These are phyloP conservation scores for Aspergillus caelatus DNA, from an alignment of 2,329 filamentous ascomycete species.

Conservation along the genomic window DNA sequence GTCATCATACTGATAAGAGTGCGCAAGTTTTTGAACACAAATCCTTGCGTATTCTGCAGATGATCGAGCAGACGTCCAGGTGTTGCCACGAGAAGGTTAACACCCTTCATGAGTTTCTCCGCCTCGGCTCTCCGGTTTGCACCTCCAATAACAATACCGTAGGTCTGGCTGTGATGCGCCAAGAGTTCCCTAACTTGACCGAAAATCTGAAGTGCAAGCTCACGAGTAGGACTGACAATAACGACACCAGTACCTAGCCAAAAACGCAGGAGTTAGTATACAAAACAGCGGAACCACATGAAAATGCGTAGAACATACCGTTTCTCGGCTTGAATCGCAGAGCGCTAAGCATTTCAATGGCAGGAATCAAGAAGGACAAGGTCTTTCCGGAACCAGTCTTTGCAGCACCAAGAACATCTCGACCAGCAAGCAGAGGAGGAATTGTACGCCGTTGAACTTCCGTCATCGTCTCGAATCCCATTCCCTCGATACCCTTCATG, in stretches of 20 bases:
- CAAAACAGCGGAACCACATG: not conserved
- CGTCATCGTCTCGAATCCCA: slow-evolving; percentile 95
- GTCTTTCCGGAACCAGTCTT: slow-evolving; percentile 98
- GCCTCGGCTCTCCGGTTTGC: slow-evolving; percentile 89
- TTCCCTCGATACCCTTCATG: slow-evolving; percentile 81
- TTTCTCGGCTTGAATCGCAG: slow-evolving; percentile 94
- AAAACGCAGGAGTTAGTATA: slow-evolving; percentile 12
- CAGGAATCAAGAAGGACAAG: slow-evolving; percentile 89
- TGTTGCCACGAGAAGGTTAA: slow-evolving; percentile 92
- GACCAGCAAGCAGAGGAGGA: slow-evolving; percentile 82
- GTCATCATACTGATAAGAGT: slow-evolving; percentile 66
- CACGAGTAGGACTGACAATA: slow-evolving; percentile 88
- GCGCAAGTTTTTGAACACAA: slow-evolving; percentile 89
- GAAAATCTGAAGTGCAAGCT: slow-evolving; percentile 94
- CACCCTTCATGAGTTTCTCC: slow-evolving; percentile 90
- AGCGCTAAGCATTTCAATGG: slow-evolving; percentile 87
- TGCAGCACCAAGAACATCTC: slow-evolving; percentile 90
- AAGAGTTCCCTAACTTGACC: slow-evolving; percentile 92
- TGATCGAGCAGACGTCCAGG: slow-evolving; percentile 92
- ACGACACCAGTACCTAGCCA: slow-evolving; percentile 76
- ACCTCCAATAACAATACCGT: slow-evolving; percentile 93
- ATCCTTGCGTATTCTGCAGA: slow-evolving; percentile 85
- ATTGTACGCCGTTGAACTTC: slow-evolving; percentile 89
- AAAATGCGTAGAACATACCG: slow-evolving; percentile 45
- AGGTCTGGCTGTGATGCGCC: slow-evolving; percentile 90